Evolutionary conservation across 106 monocot genomes (phyloP).

Genomic region (Apostasia shenzhenica): DNA sequence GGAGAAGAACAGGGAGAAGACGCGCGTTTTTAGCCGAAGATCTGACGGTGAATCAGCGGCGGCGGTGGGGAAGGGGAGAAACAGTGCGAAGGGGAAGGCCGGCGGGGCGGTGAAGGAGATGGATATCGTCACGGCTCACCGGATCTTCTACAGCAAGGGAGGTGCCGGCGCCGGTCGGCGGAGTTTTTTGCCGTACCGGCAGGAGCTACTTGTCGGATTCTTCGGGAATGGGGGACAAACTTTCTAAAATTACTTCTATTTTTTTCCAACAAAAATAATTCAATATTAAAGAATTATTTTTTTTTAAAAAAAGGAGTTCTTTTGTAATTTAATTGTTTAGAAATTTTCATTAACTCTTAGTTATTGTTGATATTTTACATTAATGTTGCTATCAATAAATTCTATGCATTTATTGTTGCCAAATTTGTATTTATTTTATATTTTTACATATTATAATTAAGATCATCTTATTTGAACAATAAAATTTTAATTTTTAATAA

Average conservation of each 20-base stretch:
- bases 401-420: no score
- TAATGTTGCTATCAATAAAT: no score
- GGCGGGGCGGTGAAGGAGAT: constrained; percentile 6
- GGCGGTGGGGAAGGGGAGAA: not conserved
- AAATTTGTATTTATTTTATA: no score
- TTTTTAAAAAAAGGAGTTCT: no score
- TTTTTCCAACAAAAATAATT: not conserved
- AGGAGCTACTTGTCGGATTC: constrained; percentile 27
- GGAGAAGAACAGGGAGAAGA: not conserved
- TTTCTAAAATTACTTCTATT: not conserved
- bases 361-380: no score
- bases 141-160: constrained; percentile 30
- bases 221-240: constrained; percentile 9
- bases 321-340: no score
- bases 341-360: no score
- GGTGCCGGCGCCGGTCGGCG: constrained; percentile 10
- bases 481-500: no score
- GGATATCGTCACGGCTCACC: constrained; percentile 24
- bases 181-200: constrained; percentile 37
- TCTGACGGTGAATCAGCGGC: not conserved
- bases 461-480: no score
- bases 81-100: not conserved
- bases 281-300: no score
- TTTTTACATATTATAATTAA: no score
- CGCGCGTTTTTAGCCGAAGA: no score